Evolutionary conservation across 768 basidiomycete species (phyloP).

Genomic region (Xerocomellus chrysenteron): DNA sequence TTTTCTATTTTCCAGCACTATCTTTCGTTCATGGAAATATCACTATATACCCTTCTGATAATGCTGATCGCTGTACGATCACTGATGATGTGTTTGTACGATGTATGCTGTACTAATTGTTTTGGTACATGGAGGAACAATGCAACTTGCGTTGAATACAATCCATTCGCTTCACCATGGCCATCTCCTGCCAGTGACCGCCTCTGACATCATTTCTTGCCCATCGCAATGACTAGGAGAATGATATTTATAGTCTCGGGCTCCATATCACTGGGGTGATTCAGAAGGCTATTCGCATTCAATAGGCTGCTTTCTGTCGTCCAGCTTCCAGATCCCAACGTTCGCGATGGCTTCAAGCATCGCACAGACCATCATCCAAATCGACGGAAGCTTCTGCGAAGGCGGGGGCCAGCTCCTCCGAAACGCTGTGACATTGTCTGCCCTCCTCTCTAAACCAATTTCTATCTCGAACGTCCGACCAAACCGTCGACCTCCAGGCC

Average conservation of each 20-base stretch:
- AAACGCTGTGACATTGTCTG: conserved; percentile 65
- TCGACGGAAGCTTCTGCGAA: conserved; percentile 48
- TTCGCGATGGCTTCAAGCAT: conserved; percentile 9
- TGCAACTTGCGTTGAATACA: neutral
- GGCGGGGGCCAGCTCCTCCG: conserved; percentile 75
- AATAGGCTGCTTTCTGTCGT: neutral
- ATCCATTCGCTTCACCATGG: neutral
- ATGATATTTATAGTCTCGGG: neutral
- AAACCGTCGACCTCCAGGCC: conserved; percentile 57
- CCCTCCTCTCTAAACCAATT: conserved; percentile 59
- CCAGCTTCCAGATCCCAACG: neutral
- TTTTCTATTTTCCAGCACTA: neutral
- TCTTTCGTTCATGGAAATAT: conserved; percentile 13
- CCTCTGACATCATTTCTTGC: no score
- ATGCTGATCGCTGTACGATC: conserved; percentile 3
- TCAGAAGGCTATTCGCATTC: no score
- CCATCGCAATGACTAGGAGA: neutral
- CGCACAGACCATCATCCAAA: conserved; percentile 18
- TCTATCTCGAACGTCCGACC: conserved; percentile 60
- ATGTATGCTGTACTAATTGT: conserved; percentile 5
- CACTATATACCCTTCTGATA: conserved; percentile 11
- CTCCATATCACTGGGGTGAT: neutral
- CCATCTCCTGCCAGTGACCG: no score
- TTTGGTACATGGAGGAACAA: neutral
- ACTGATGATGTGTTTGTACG: neutral